A percentile compares a stretch with the other conserved stretches of the same genome.
Conservation (phyloP, 192 early-diverging fungal genomes). For the Endogone sp. region DNA sequence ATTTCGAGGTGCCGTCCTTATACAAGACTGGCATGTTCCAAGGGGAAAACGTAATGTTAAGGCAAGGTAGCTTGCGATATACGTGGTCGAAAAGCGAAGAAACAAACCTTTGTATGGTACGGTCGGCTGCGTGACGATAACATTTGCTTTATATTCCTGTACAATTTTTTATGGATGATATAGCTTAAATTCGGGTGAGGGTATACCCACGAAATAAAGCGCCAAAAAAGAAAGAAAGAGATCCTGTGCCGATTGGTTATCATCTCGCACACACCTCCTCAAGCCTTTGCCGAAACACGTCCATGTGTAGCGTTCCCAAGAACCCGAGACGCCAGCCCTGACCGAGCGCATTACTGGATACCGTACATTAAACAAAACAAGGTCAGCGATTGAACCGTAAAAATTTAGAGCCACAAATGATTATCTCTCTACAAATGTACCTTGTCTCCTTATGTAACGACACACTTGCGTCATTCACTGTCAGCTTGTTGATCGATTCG, state of each 20-base stretch:
- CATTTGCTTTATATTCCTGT: conserved; percentile 86
- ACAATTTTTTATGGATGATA: too few relatives aligned
- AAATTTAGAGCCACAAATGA: too few relatives aligned
- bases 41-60: not conserved
- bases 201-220: too few relatives aligned
- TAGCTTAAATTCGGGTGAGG: too few relatives aligned
- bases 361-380: too few relatives aligned
- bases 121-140: conserved; percentile 91
- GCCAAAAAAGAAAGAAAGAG: too few relatives aligned
- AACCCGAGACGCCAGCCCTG: conserved; percentile 98
- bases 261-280: conserved; percentile 70
- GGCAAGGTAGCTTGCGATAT: not conserved
- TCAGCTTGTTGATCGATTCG: conserved; percentile 90
- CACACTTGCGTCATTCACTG: conserved; percentile 94
- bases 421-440: conserved; percentile 10
- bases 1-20: conserved; percentile 35
- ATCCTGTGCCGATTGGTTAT: too few relatives aligned
- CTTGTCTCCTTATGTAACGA: conserved; percentile 79
- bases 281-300: conserved; percentile 92
- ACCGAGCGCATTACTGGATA: conserved; percentile 69
- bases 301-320: conserved; percentile 95
- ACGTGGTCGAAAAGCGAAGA: conserved; percentile 28
- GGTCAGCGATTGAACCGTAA: too few relatives aligned
- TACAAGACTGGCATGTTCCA: conserved; percentile 40
- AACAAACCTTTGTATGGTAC: conserved; percentile 77